These are phyloP conservation scores for Leccinum obscurum DNA, from an alignment of 768 basidiomycete genomes.

Conservation along the genomic window DNA sequence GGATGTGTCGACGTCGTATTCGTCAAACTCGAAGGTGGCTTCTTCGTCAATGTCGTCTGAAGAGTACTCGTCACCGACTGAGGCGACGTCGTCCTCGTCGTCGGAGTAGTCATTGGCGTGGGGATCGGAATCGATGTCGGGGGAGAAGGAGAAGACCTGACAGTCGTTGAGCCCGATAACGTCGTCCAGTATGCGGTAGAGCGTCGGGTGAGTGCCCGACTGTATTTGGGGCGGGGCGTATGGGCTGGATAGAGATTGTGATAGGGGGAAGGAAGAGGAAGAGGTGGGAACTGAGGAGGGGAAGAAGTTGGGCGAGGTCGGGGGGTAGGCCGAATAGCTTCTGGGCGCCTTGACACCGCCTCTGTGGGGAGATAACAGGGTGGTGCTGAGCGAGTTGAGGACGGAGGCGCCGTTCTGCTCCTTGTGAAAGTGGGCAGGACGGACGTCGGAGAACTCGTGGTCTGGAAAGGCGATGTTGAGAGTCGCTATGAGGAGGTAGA, in stretches of 20 bases:
- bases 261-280: constrained; percentile 70
- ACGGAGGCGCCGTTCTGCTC: constrained; percentile 76
- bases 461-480: constrained; percentile 98
- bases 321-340: constrained; percentile 86
- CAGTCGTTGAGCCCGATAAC: constrained; percentile 89
- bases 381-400: constrained; percentile 82
- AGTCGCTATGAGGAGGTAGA: constrained; percentile 94
- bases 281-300: constrained; percentile 67
- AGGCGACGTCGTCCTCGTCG: constrained; percentile 73
- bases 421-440: constrained; percentile 85
- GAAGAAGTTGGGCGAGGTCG: constrained; percentile 69
- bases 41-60: constrained; percentile 74
- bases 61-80: constrained; percentile 68
- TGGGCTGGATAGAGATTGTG: constrained; percentile 59
- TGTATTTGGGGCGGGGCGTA: constrained; percentile 70
- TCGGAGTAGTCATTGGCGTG: constrained; percentile 82
- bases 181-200: constrained; percentile 86
- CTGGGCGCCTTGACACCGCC: constrained; percentile 68
- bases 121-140: constrained; percentile 92
- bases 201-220: constrained; percentile 82
- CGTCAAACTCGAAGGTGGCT: constrained; percentile 74
- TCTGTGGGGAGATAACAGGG: constrained; percentile 71
- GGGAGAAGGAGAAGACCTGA: constrained; percentile 93
- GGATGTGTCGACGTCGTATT: constrained; percentile 69
- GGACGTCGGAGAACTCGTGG: constrained; percentile 93